A percentile compares a stretch with the other conserved stretches of the same genome.
phyloP scores from a whole-genome alignment of 2,329 filamentous ascomycete genomes.

The Arthrobotrys conoides region DNA sequence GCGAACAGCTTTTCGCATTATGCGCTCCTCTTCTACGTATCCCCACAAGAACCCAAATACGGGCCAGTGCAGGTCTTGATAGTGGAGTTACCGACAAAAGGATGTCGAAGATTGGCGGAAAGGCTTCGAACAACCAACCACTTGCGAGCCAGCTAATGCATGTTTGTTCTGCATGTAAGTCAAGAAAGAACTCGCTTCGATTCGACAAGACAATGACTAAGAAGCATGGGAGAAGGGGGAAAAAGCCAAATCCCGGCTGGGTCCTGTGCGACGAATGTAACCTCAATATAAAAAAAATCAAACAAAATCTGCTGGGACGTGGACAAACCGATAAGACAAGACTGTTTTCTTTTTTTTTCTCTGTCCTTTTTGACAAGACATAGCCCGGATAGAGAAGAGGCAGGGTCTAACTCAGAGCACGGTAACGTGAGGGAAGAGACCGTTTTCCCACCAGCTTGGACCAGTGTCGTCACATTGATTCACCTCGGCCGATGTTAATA shows the following conservation, averaged over 20 bases:
- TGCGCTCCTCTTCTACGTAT: not conserved
- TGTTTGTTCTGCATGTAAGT: conserved; percentile 23
- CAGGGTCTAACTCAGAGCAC: conserved; percentile 10
- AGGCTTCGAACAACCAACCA: not conserved
- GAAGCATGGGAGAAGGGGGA: conserved; percentile 12
- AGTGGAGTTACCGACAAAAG: conserved; percentile 15
- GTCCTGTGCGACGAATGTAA: conserved; percentile 47
- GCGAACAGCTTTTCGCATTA: not conserved
- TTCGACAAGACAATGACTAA: conserved; percentile 38
- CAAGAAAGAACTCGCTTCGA: conserved; percentile 30
- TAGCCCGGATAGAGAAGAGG: conserved; percentile 9
- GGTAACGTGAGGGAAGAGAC: conserved; percentile 21
- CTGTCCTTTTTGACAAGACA: conserved; percentile 19
- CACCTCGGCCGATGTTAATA: conserved; percentile 10
- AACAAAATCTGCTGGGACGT: conserved; percentile 8
- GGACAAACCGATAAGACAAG: conserved; percentile 24
- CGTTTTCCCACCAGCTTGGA: conserved; percentile 10
- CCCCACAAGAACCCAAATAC: not conserved
- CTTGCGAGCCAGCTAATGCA: conserved; percentile 19
- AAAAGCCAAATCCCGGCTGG: conserved; percentile 15
- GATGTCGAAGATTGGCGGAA: conserved; percentile 13
- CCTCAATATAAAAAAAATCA: conserved; percentile 40
- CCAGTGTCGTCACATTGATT: conserved; percentile 49
- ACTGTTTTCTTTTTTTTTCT: not conserved
- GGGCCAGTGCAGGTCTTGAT: not conserved